Evolutionary conservation across 2,329 filamentous ascomycete genomes (phyloP).

Genomic region (Nemania sp.): DNA sequence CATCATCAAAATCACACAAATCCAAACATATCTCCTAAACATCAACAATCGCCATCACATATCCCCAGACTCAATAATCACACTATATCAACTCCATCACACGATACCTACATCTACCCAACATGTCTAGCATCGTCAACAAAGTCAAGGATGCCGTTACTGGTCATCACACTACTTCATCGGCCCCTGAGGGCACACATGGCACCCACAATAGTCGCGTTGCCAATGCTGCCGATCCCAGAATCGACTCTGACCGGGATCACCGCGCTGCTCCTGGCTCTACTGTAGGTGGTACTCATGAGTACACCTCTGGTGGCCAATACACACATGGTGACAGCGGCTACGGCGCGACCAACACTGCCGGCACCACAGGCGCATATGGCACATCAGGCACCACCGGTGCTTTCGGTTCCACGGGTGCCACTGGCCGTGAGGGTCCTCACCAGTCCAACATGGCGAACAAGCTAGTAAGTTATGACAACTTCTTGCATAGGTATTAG

Average conservation of each 20-base stretch:
- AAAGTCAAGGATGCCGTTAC: slow-evolving; percentile 69
- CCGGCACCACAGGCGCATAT: slow-evolving; percentile 18
- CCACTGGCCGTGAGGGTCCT: slow-evolving; percentile 54
- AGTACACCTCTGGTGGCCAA: slow-evolving; percentile 44
- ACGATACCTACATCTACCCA: slow-evolving; percentile 47
- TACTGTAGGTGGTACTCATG: slow-evolving; percentile 41
- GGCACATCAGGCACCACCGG: slow-evolving; percentile 20
- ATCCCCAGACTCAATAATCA: slow-evolving; percentile 4
- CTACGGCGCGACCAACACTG: slow-evolving; percentile 7
- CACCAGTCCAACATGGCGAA: slow-evolving; percentile 62
- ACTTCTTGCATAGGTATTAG: not conserved
- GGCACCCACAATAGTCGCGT: slow-evolving; percentile 47
- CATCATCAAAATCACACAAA: slow-evolving; percentile 16
- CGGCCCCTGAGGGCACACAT: slow-evolving; percentile 49
- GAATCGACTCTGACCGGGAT: slow-evolving; percentile 53
- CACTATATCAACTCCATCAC: not conserved
- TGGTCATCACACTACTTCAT: slow-evolving; percentile 54
- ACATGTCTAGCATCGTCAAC: slow-evolving; percentile 69
- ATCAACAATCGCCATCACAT: slow-evolving; percentile 11
- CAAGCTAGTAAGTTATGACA: slow-evolving; percentile 51
- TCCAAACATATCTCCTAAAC: slow-evolving; percentile 15
- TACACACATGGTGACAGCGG: slow-evolving; percentile 31
- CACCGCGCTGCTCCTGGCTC: slow-evolving; percentile 48
- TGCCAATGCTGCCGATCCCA: slow-evolving; percentile 51
- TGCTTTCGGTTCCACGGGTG: slow-evolving; percentile 44